Evolutionary conservation across 345 rosid species (phyloP).

Genomic region (Linum trigynum): DNA sequence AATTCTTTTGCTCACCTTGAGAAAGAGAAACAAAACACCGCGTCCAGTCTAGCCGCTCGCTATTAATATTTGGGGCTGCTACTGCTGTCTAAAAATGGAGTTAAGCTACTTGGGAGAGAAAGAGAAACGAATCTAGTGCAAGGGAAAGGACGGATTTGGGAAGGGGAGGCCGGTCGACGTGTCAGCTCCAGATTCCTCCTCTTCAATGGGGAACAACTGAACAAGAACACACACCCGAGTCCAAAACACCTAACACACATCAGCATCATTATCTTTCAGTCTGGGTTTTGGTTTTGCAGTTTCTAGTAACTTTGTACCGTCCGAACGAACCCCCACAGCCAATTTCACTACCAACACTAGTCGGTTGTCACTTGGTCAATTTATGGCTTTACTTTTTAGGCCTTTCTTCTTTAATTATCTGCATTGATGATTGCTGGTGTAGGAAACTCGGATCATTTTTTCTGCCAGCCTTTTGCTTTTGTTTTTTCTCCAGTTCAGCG

Average conservation of each 20-base stretch:
- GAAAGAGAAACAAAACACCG: too few species aligned
- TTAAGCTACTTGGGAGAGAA: neutral
- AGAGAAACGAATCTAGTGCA: slow-evolving; percentile 17
- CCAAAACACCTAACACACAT: too few species aligned
- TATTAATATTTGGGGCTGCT: too few species aligned
- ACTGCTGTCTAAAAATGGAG: neutral
- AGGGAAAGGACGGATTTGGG: too few species aligned
- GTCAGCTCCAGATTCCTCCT: slow-evolving; percentile 29
- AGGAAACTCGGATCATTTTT: neutral
- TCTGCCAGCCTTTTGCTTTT: neutral
- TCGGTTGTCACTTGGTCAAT: slow-evolving; percentile 39
- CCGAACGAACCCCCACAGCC: neutral
- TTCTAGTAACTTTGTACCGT: too few species aligned
- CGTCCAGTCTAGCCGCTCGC: too few species aligned
- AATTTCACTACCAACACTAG: slow-evolving; percentile 15
- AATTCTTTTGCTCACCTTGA: too few species aligned
- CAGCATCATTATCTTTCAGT: slow-evolving; percentile 20
- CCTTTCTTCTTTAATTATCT: neutral
- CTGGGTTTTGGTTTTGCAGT: neutral
- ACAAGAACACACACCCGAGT: slow-evolving; percentile 2
- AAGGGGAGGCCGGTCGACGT: slow-evolving; percentile 14
- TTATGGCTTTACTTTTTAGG: slow-evolving; percentile 18
- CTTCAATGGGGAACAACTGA: slow-evolving; percentile 23
- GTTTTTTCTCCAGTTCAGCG: too few species aligned
- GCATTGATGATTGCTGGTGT: neutral